Base-by-base conservation (phyloP, 192 early-diverging fungal species). In the Chytriomyces hyalinus region DNA sequence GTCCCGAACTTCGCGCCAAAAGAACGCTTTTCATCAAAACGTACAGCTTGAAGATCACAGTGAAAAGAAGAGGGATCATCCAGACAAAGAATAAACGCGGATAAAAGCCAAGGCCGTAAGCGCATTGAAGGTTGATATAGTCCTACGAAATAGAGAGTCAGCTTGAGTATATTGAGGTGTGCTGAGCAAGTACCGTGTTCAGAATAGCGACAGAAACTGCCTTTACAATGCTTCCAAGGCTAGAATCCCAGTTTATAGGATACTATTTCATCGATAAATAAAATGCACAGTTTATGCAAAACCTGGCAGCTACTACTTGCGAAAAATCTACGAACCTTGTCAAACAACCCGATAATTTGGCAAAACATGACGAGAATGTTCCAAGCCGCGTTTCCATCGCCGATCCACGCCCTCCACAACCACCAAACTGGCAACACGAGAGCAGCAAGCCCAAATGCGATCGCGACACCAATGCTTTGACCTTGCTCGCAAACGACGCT, bases 61-160 rank as follows among this genome's bases (percentile, higher is more conserved):
- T 44, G 0, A 73, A n/a, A 1, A 73, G 44, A 7, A 61, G 7
- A 8, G 70, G 70, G 8, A 73, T 9, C 6, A 15, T 61, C 70
- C 70, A 73, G 3, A 73, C 70, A 26, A 73, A 43, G 26, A 61
- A 15, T 6, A 73, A 36, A 6, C 70, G 51, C 48, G 53, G 59
- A 62, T 73, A 73, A 44, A 36, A 73, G 6, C 59, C 53, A 8
- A 73, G 70, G 6, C 61, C 61, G 46, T 73, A 73, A 46, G 70
- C 70, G 7, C 70, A 73, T 73, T 73, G 70, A 11, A 73, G 45
- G 44, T 73, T 73, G 17, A 73, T 73, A 46, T 73, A 73, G 61
- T 73, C 70, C 68, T 70, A 26, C 24, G 22, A 2, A 13, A 15
- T 3, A 51, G 1, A 0, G 10, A 9, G 13, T 11, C 9, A 67